Conservation (phyloP, 1,284 basidiomycete genomes). For the Golubevia sp. region DNA sequence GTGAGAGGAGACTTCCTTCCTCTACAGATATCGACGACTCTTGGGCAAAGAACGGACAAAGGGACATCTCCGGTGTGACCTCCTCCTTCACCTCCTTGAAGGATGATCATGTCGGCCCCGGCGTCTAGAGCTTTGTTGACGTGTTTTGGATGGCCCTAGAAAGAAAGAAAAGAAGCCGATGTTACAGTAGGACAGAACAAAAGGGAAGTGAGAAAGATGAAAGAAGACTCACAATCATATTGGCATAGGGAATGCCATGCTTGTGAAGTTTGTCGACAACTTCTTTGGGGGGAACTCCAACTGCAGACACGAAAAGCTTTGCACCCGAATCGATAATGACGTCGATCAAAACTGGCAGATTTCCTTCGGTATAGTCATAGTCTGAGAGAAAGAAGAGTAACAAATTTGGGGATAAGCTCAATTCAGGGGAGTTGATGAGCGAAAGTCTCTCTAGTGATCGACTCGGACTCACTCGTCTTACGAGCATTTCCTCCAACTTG, state of each 20-base stretch:
- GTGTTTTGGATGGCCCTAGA: slow-evolving; percentile 43
- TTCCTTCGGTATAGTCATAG: slow-evolving; percentile 46
- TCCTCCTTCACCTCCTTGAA: slow-evolving; percentile 51
- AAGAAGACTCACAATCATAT: too few species aligned
- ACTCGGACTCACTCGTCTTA: slow-evolving; percentile 32
- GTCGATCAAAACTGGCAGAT: slow-evolving; percentile 39
- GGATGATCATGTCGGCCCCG: slow-evolving; percentile 52
- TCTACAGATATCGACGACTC: slow-evolving; percentile 42
- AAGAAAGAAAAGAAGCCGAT: background rate
- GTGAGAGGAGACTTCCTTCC: slow-evolving; percentile 45
- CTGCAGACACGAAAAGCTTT: slow-evolving; percentile 49
- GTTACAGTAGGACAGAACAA: background rate
- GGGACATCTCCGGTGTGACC: slow-evolving; percentile 54
- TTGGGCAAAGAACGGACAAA: slow-evolving; percentile 35
- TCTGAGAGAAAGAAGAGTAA: too few species aligned
- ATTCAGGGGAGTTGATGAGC: background rate
- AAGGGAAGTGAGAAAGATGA: background rate
- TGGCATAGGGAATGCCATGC: slow-evolving; percentile 35
- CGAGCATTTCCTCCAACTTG: slow-evolving; percentile 48
- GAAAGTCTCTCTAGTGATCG: slow-evolving; percentile 16
- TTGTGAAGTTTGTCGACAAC: slow-evolving; percentile 46
- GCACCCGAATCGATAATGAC: slow-evolving; percentile 46
- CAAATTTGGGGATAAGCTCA: background rate
- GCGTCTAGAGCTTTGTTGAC: slow-evolving; percentile 45
- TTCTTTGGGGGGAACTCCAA: slow-evolving; percentile 44